phyloP scores from a whole-genome alignment of 2,329 filamentous ascomycete genomes.

The Fusarium pilosicola region DNA sequence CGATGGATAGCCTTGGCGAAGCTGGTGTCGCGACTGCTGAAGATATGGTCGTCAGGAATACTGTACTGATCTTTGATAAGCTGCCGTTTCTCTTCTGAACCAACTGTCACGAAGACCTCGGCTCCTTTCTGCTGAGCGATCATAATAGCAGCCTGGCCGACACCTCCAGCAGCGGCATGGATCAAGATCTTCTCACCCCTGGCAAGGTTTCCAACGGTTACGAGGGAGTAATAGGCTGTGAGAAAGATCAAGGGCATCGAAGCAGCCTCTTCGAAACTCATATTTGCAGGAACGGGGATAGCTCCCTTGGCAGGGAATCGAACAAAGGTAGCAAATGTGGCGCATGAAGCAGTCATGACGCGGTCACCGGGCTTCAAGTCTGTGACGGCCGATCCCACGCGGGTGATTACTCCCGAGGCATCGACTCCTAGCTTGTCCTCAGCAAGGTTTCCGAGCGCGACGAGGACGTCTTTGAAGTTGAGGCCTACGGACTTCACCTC shows the following conservation, averaged over 20 bases:
- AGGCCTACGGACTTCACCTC: neutral
- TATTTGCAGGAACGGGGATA: neutral
- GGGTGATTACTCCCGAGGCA: neutral
- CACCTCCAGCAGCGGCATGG: neutral
- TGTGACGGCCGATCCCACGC: neutral
- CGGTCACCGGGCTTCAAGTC: neutral
- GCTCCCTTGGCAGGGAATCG: neutral
- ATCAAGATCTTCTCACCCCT: neutral
- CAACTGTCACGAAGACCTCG: neutral
- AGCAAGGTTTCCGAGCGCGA: constrained; percentile 1
- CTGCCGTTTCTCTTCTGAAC: neutral
- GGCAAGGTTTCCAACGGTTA: neutral
- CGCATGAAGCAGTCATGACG: neutral
- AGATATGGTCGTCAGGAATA: neutral
- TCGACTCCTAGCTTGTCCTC: neutral
- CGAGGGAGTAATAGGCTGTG: neutral
- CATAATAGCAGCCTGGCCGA: neutral
- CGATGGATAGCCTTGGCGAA: neutral
- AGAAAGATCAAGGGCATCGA: constrained; percentile 10
- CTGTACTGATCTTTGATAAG: neutral
- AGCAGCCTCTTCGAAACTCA: neutral
- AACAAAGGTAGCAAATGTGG: neutral
- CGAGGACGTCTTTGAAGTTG: constrained; percentile 10
- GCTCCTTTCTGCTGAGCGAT: neutral
- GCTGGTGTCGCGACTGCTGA: neutral